These are phyloP conservation scores for Nicotiana tomentosiformis DNA, from an alignment of 257 asterid species.

Conservation along the genomic window DNA sequence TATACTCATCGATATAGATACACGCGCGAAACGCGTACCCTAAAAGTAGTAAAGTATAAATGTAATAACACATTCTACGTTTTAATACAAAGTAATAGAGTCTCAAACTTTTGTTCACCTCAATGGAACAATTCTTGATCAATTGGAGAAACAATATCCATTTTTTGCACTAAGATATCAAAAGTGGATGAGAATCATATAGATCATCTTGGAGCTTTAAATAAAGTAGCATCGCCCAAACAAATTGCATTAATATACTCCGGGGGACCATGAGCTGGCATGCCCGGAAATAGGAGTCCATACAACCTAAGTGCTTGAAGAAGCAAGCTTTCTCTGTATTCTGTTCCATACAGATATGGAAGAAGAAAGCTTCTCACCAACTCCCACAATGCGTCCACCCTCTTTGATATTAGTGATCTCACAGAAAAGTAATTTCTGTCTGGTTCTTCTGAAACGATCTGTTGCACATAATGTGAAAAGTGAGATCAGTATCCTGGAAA, in stretches of 20 bases:
- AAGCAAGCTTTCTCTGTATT: conserved; percentile 42
- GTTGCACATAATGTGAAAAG: background rate
- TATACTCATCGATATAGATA: too few relatives aligned
- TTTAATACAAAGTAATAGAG: too few relatives aligned
- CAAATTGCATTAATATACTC: conserved; percentile 57
- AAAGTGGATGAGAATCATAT: conserved; percentile 2
- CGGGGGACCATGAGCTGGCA: conserved; percentile 41
- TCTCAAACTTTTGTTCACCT: too few relatives aligned
- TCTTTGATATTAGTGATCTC: conserved; percentile 14
- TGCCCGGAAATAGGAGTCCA: conserved; percentile 38
- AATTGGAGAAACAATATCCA: background rate
- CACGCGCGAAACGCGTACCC: too few relatives aligned
- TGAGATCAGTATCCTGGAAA: background rate
- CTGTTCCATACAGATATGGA: conserved; percentile 34
- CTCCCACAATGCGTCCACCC: conserved; percentile 54
- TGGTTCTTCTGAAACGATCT: conserved; percentile 44
- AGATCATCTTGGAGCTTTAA: background rate
- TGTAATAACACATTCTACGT: too few relatives aligned
- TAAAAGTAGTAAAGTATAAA: too few relatives aligned
- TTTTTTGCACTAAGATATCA: conserved; percentile 28
- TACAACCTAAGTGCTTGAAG: conserved; percentile 22
- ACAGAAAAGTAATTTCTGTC: conserved; percentile 31
- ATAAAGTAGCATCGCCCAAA: conserved; percentile 27
- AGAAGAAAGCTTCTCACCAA: conserved; percentile 50
- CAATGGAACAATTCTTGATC: background rate